Evolutionary conservation across 768 basidiomycete species (phyloP), one percentile per base, ranked within the genome.

Genomic region (Dentipellis fragilis): DNA sequence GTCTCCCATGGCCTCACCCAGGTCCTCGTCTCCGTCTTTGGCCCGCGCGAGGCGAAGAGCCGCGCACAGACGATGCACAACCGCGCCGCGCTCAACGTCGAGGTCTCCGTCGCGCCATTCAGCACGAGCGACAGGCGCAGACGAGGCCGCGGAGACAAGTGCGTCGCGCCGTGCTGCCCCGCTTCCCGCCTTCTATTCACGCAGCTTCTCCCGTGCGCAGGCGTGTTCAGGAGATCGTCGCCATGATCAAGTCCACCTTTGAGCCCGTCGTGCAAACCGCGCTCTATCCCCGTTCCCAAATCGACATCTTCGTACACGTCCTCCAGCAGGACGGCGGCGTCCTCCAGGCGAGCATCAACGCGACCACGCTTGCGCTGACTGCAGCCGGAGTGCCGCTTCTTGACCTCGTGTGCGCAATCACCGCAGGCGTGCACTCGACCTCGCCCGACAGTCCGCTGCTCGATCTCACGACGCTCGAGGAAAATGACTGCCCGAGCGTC

Each of bases 271-370:
- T 99, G 21, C 89, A 93, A 67, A 87, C 89, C 7, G 79, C 78
- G 58, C 79, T 99, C 49, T 97, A 96, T 71, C 95, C 95, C 19
- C 85, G 96, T 50, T 89, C 89, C 36, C 85, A 93, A 67, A 96
- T 99, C 67, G 91, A 95, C 71, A 85, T 99, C 58, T 89, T 85
- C 69, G 77, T 99, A 7, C 93, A 95, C 68, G 85, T 99, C 29
- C 73, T 96, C 39, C 90, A 96, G 62, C 89, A 93, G 66, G 96
- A 99, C 64, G 96, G 96, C 40, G 90, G 90, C 0, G 75, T 97
- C 42, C 78, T 97, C 21, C 87, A 90, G 55, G 84, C 94, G 5
- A 87, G 91, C 61, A 89, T 99, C 65, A 99, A 98, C 66, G 94
- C 86, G 36, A 93, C 93, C 3, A 96, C 93, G 6, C 80, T 99